Evolutionary conservation across 345 rosid genomes (phyloP).

Genomic region (Rhizophora apiculata): DNA sequence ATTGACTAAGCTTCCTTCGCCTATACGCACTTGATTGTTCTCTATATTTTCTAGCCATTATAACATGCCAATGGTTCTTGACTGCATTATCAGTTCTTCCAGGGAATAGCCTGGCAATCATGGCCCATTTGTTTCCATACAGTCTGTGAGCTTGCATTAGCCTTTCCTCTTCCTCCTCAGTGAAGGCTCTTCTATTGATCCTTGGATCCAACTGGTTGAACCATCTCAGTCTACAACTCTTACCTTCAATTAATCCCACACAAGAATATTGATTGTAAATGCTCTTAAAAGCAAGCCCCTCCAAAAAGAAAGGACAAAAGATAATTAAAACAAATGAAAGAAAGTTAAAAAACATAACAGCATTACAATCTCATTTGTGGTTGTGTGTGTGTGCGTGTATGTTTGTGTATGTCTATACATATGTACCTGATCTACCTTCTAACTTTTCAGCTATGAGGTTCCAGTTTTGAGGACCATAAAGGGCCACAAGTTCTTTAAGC

Average conservation of each 20-base stretch:
- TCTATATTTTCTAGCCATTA: conserved; percentile 94
- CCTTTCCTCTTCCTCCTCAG: conserved; percentile 94
- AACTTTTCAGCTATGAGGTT: conserved; percentile 94
- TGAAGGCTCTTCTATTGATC: conserved; percentile 84
- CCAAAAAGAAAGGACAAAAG: not conserved
- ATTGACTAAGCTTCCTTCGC: conserved; percentile 55
- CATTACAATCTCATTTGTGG: too few species aligned
- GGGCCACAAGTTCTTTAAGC: conserved; percentile 87
- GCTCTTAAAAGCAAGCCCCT: not conserved
- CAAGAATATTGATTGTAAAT: not conserved
- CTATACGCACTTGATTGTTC: conserved; percentile 79
- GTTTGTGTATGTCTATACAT: too few species aligned
- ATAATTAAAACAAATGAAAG: not conserved
- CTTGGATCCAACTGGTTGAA: conserved; percentile 96
- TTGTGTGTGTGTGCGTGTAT: too few species aligned
- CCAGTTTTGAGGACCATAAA: conserved; percentile 98
- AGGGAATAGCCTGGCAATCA: conserved; percentile 94
- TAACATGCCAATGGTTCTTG: conserved; percentile 98
- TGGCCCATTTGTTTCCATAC: conserved; percentile 98
- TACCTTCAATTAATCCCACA: conserved; percentile 41
- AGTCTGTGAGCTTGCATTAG: conserved; percentile 89
- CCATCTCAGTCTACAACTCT: conserved; percentile 96
- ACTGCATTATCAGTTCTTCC: conserved; percentile 99
- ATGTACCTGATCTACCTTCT: conserved; percentile 88
- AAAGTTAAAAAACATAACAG: too few species aligned